These are phyloP conservation scores for Aristolochia fimbriata DNA, from an alignment of 164 flowering plant genomes.

Conservation along the genomic window DNA sequence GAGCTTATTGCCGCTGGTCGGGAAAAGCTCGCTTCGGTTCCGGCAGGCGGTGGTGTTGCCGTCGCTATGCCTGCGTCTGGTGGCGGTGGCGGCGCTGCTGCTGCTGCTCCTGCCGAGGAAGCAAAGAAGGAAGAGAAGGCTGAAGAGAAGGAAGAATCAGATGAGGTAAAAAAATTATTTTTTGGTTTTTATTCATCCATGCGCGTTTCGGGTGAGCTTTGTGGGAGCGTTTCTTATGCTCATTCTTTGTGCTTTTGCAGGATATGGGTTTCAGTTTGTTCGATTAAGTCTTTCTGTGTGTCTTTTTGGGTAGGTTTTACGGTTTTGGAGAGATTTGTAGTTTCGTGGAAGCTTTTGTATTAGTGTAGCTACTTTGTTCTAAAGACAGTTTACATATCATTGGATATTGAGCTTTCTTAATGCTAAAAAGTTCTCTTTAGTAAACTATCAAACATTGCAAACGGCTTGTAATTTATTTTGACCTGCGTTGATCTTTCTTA, in stretches of 20 bases:
- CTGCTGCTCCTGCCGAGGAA: slow-evolving; percentile 28
- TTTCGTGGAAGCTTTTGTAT: too few relatives aligned
- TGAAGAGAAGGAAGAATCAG: slow-evolving; percentile 41
- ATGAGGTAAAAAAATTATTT: slow-evolving; percentile 17
- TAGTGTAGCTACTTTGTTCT: too few relatives aligned
- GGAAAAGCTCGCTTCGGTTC: slow-evolving; percentile 38
- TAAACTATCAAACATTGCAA: neutral
- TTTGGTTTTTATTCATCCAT: neutral
- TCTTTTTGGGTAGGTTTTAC: neutral
- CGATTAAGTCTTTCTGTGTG: slow-evolving; percentile 18
- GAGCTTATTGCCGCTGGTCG: slow-evolving; percentile 34
- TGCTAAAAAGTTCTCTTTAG: too few relatives aligned
- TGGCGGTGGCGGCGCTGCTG: slow-evolving; percentile 20
- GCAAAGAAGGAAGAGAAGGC: slow-evolving; percentile 39
- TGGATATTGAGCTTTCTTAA: too few relatives aligned
- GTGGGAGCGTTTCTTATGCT: neutral
- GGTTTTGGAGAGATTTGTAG: neutral
- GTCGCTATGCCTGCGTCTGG: slow-evolving; percentile 16
- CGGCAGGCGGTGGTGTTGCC: slow-evolving; percentile 29
- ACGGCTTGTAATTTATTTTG: too few relatives aligned
- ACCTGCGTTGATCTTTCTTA: too few relatives aligned
- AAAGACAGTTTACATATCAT: too few relatives aligned
- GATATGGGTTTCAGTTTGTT: slow-evolving; percentile 50
- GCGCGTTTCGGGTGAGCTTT: neutral
- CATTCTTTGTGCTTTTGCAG: slow-evolving; percentile 15